Evolutionary conservation across 495 filamentous ascomycete species (phyloP), one percentile per base, ranked within the genome.

Genomic region (Physcia stellaris): DNA sequence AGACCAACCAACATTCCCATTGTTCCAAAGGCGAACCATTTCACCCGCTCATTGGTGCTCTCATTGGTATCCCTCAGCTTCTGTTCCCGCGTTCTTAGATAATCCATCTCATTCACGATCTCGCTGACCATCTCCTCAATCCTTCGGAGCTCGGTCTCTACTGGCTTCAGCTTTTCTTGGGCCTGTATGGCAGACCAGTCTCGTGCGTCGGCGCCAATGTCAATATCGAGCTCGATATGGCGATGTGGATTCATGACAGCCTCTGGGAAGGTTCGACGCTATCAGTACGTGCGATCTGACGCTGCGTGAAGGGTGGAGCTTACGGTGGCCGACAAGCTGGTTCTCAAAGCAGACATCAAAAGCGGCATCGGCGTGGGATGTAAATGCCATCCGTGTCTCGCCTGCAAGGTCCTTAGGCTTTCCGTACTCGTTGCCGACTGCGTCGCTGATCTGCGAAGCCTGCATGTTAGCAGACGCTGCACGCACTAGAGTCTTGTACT

Each of bases 271-370:
- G 32, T 5, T 11, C 20, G 7, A 29, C 20, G 23, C 24, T 11
- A 32, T 11, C 35, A 16, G 32, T 30, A 15, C 23, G 5, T 1
- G 15, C 26, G 34, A 38, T 10, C n/a, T 2, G 11, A 11, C 23
- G 12, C 5, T 7, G 34, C 13, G 36, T 18, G 43, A 30, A 61
- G 45, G 30, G 16, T 26, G 10, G 29, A 31, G 57, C 73, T 46
- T 76, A 93, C 86, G 61, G 43, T 67, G 56, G 18, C 57, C 64
- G 6, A 66, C 64, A 39, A 93, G 68, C 47, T 75, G 60, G 61
- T 98, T 98, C 58, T 94, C 85, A 52, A 96, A 87, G 70, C 90
- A 98, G 35, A 98, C 87, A 50, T 98, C 90, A 53, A 98, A 98
- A 6, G 86, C 82, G 21, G 84, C 79, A 61, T 98, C 88, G 12